Base-by-base conservation (phyloP, 2,329 filamentous ascomycete genomes). In the Cladosporium oxysporum region DNA sequence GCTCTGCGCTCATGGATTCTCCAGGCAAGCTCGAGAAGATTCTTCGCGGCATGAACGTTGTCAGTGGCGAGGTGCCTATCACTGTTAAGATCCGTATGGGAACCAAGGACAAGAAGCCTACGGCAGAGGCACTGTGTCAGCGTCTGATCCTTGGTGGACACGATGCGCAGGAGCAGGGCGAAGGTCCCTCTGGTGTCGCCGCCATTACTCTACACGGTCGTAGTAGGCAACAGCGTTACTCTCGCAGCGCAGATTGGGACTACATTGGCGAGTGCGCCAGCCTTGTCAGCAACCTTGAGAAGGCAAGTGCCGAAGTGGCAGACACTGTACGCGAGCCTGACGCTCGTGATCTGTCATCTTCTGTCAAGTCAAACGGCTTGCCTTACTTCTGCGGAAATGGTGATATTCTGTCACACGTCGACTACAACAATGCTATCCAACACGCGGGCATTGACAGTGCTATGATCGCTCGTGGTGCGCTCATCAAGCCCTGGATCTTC, bases 401-500 rank as follows among this genome's bases (percentile, higher is more conserved):
- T 58, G 95, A 99, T 80, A 95, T 93, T 79, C 97, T 92, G 81
- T 97, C 93, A 5, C 93, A 98, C 77, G 81, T 89, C 35, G 93
- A 98, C 76, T 98, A 98, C 81, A 88, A 88, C 69, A 82, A 88
- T 66, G 89, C 95, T 74, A 83, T 98, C 47, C 84, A 90, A 58
- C 86, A 94, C 66, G 86, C 91, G 41, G 87, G 87, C 57, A 93
- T 98, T 55, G 94, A 98, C 80, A 88, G 88, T n/a, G 91, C 97
- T 76, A 98, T 99, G 95, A 88, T 98, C 68, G 95, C 90, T n/a
- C 91, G 95, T 67, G 95, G 95, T 65, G 95, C 95, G 11, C 85
- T 99, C 66, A 92, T 98, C 80, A 99, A 99, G 81, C 95, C 95
- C 0, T 99, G 95, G 95, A 84, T 99, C 69, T 99, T 98, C 76